Percentiles rank a stretch among this genome's conserved stretches.
These are phyloP conservation scores for Chlamydomonas incerta DNA, from an alignment of 139 green algal species.

Conservation along the genomic window DNA sequence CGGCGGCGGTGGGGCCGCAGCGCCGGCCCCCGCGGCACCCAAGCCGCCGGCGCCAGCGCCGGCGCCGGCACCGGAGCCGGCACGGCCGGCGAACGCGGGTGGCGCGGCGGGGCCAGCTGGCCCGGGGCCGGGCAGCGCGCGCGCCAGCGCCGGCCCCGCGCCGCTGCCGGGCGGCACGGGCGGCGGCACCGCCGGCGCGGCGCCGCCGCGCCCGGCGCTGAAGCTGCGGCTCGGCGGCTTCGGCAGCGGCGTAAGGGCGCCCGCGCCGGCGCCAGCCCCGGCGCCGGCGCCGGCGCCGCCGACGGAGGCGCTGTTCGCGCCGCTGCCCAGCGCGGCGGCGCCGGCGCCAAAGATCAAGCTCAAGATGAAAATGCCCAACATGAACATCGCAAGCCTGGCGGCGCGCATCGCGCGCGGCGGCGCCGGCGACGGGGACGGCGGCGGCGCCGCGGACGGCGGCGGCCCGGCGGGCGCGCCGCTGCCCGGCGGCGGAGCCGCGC, in stretches of 20 bases:
- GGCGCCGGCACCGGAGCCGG: not conserved
- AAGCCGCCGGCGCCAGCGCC: too few relatives aligned
- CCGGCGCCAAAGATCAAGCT: constrained; percentile 19
- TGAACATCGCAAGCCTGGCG: constrained; percentile 25
- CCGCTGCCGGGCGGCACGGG: too few relatives aligned
- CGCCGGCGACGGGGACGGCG: not conserved
- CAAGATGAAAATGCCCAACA: constrained; percentile 22
- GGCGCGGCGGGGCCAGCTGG: too few relatives aligned
- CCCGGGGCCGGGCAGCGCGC: too few relatives aligned
- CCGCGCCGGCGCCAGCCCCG: not conserved
- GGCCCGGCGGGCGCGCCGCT: not conserved
- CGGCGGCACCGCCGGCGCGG: too few relatives aligned
- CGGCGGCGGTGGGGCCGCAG: not conserved
- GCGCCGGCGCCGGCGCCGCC: not conserved
- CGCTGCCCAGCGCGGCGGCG: not conserved
- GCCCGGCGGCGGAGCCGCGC: not conserved
- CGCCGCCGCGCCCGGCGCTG: too few relatives aligned
- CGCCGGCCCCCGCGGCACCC: too few relatives aligned
- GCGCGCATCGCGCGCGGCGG: constrained; percentile 22
- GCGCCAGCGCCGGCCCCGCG: too few relatives aligned
- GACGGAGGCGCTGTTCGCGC: not conserved
- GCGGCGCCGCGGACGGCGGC: not conserved
- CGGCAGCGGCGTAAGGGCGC: not conserved
- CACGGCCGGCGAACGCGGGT: too few relatives aligned
- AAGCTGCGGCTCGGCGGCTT: not conserved